These are phyloP conservation scores for Eimeria falciformis DNA, from an alignment of 169 alveolate genomes.

Conservation along the genomic window DNA sequence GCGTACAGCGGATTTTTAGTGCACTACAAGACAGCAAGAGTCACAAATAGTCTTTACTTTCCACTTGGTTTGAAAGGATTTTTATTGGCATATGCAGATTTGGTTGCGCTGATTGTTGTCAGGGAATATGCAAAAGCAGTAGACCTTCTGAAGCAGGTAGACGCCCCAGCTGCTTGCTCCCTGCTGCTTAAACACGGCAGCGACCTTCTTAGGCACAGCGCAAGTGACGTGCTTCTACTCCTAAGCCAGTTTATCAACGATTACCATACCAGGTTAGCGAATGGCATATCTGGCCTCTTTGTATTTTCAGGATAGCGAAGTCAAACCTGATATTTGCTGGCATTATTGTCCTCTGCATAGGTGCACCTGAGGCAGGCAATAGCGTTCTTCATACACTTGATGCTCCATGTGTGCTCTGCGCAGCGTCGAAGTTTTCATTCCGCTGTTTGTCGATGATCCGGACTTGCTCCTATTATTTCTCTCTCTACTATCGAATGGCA, in stretches of 20 bases:
- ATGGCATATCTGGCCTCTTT: background rate
- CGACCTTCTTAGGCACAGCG: slow-evolving; percentile 58
- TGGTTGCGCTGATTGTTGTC: background rate
- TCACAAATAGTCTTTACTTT: no score
- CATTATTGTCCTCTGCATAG: no score
- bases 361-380: background rate
- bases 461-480: slow-evolving; percentile 59
- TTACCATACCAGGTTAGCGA: slow-evolving; percentile 65
- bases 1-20: no score
- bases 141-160: slow-evolving; percentile 67
- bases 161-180: slow-evolving; percentile 76
- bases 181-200: slow-evolving; percentile 74
- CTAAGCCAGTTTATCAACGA: slow-evolving; percentile 49
- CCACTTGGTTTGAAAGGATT: no score
- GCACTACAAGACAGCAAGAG: no score
- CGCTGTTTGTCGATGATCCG: slow-evolving; percentile 72
- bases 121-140: slow-evolving; percentile 65
- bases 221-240: slow-evolving; percentile 65
- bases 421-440: slow-evolving; percentile 75
- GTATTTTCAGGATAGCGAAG: no score
- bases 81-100: no score
- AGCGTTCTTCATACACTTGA: no score
- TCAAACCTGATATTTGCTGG: no score
- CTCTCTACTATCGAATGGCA: slow-evolving; percentile 53
- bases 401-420: background rate